phyloP scores from a whole-genome alignment of 768 basidiomycete species.

The Lentinula sp. region DNA sequence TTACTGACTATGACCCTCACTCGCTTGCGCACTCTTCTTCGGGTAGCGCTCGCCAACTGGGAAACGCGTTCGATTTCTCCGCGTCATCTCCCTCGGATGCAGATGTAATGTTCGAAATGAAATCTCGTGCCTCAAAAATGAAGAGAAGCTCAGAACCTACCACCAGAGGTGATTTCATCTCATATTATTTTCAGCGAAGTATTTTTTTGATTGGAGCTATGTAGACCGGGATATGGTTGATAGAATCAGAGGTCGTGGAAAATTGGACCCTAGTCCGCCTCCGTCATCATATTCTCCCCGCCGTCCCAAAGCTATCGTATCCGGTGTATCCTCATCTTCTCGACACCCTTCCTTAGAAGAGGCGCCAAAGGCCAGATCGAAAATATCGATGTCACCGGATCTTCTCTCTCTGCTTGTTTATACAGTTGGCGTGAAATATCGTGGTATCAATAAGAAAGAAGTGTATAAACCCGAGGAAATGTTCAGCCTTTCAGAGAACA shows the following conservation, averaged over 20 bases:
- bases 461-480: slow-evolving; percentile 83
- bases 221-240: slow-evolving; percentile 32
- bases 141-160: slow-evolving; percentile 10
- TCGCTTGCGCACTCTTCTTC: neutral
- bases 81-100: slow-evolving; percentile 31
- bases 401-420: slow-evolving; percentile 81
- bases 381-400: slow-evolving; percentile 82
- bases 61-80: neutral
- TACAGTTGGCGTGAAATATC: slow-evolving; percentile 93
- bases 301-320: neutral
- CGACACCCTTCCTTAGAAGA: neutral
- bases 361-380: slow-evolving; percentile 37
- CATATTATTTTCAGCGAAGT: neutral
- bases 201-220: slow-evolving; percentile 23
- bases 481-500: slow-evolving; percentile 88
- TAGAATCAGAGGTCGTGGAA: slow-evolving; percentile 31
- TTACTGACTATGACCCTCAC: slow-evolving; percentile 19
- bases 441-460: slow-evolving; percentile 82
- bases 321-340: neutral
- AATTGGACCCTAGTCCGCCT: slow-evolving; percentile 14
- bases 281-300: slow-evolving; percentile 2
- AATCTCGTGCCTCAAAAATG: slow-evolving; percentile 10
- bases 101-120: slow-evolving; percentile 14
- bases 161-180: slow-evolving; percentile 14
- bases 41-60: neutral